phyloP scores from a whole-genome alignment of 176 grass and related monocot species.

The Avena sativa region DNA sequence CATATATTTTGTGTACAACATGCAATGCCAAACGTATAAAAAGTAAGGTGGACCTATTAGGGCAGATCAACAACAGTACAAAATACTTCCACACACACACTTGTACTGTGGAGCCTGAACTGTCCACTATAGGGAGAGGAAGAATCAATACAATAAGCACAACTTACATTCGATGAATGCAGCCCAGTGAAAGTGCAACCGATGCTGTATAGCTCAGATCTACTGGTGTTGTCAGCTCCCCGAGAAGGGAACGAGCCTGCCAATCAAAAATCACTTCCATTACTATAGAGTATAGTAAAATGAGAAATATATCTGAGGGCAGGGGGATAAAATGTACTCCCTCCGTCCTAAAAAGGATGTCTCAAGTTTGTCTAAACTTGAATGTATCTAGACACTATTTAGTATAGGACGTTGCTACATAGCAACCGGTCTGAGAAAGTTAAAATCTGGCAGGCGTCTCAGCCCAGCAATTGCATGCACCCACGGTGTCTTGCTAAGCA shows the following conservation, averaged over 20 bases:
- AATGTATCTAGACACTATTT: too few species aligned
- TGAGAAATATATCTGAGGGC: neutral
- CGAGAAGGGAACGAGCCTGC: constrained; percentile 88
- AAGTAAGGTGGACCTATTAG: neutral
- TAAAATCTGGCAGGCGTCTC: too few species aligned
- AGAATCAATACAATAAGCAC: constrained; percentile 31
- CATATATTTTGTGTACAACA: constrained; percentile 23
- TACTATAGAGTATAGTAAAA: constrained; percentile 25
- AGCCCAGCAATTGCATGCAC: too few species aligned
- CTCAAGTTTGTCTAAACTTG: too few species aligned
- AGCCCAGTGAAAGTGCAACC: constrained; percentile 85
- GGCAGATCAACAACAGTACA: neutral
- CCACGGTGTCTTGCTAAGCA: too few species aligned
- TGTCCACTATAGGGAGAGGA: neutral
- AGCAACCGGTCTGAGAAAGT: too few species aligned
- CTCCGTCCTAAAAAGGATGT: too few species aligned
- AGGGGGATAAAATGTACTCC: neutral
- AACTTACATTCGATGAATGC: constrained; percentile 84
- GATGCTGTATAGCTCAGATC: constrained; percentile 81
- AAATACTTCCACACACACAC: neutral
- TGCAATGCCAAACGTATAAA: neutral
- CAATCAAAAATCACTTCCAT: constrained; percentile 49
- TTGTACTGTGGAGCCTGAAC: constrained; percentile 24
- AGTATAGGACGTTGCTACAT: too few species aligned
- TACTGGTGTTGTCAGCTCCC: constrained; percentile 70